A percentile compares a stretch with the other conserved stretches of the same genome.
These are phyloP conservation scores for Isatis tinctoria DNA, from an alignment of 345 rosid species.

Conservation along the genomic window DNA sequence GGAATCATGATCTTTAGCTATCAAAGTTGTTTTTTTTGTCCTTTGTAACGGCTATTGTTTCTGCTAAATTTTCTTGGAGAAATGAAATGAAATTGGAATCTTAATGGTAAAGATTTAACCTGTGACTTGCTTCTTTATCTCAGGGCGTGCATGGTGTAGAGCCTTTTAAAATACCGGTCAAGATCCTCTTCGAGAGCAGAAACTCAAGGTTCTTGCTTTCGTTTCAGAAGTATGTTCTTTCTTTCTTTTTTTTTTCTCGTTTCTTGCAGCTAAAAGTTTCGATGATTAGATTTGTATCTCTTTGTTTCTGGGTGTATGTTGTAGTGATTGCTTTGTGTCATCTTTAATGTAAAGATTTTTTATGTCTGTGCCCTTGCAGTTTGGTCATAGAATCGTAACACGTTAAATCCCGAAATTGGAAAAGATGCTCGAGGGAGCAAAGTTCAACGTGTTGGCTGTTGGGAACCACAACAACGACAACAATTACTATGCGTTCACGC, in stretches of 20 bases:
- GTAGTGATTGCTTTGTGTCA: background rate
- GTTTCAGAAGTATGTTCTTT: background rate
- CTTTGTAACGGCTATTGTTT: background rate
- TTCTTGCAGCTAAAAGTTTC: too few relatives aligned
- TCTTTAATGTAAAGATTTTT: background rate
- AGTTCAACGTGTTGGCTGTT: background rate
- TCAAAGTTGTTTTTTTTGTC: background rate
- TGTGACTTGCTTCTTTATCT: background rate
- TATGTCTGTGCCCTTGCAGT: conserved; percentile 2
- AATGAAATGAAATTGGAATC: background rate
- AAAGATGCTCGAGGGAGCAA: background rate
- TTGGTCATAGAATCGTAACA: background rate
- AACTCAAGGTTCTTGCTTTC: background rate
- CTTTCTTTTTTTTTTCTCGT: too few relatives aligned
- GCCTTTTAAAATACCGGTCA: background rate
- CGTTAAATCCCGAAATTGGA: background rate
- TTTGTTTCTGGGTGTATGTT: background rate
- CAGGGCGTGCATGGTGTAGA: conserved; percentile 8
- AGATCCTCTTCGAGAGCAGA: background rate
- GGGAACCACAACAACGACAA: conserved; percentile 13
- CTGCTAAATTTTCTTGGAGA: background rate
- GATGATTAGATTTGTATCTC: background rate
- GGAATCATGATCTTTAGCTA: background rate
- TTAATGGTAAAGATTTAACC: conserved; percentile 1
- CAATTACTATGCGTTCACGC: conserved; percentile 45